Conservation (phyloP, 2,329 filamentous ascomycete species). For the Neocatenulostroma microsporum region DNA sequence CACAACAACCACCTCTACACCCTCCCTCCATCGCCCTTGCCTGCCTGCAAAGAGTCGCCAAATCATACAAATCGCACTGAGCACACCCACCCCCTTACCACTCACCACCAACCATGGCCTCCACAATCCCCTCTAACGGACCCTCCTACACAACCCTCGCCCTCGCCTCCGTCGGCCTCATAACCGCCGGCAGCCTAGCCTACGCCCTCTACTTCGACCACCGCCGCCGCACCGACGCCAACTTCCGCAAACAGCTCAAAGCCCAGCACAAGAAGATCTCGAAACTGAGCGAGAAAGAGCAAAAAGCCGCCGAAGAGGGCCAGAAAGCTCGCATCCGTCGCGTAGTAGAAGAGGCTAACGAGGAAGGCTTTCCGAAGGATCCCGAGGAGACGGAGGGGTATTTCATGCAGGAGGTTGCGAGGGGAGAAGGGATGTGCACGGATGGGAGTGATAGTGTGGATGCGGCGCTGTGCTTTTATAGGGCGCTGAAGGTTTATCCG, state of each 20-base stretch:
- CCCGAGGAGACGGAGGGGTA: slow-evolving; percentile 91
- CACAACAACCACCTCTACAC: background rate
- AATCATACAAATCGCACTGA: background rate
- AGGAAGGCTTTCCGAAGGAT: slow-evolving; percentile 82
- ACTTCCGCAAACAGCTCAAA: slow-evolving; percentile 57
- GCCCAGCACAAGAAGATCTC: slow-evolving; percentile 67
- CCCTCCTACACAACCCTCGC: slow-evolving; percentile 52
- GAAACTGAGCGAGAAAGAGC: slow-evolving; percentile 64
- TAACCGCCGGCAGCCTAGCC: slow-evolving; percentile 52
- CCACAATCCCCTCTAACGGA: slow-evolving; percentile 25
- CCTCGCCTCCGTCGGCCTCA: slow-evolving; percentile 49
- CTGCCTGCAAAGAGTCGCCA: background rate
- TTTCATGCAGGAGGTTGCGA: slow-evolving; percentile 92
- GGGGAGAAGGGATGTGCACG: slow-evolving; percentile 73
- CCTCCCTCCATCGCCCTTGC: background rate
- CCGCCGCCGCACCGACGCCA: slow-evolving; percentile 54
- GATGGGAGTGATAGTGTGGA: slow-evolving; percentile 75
- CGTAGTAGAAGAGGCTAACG: slow-evolving; percentile 72
- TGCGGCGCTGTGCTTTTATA: slow-evolving; percentile 92
- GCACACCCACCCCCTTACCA: background rate
- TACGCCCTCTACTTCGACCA: slow-evolving; percentile 63
- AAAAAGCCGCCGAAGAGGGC: slow-evolving; percentile 55
- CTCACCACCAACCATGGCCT: slow-evolving; percentile 23
- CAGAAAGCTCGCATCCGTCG: slow-evolving; percentile 67
- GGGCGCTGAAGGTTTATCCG: slow-evolving; percentile 96